A percentile compares a stretch with the other conserved stretches of the same genome.
Evolutionary conservation across 345 rosid genomes (phyloP).

Genomic region (Aquilaria malaccensis): DNA sequence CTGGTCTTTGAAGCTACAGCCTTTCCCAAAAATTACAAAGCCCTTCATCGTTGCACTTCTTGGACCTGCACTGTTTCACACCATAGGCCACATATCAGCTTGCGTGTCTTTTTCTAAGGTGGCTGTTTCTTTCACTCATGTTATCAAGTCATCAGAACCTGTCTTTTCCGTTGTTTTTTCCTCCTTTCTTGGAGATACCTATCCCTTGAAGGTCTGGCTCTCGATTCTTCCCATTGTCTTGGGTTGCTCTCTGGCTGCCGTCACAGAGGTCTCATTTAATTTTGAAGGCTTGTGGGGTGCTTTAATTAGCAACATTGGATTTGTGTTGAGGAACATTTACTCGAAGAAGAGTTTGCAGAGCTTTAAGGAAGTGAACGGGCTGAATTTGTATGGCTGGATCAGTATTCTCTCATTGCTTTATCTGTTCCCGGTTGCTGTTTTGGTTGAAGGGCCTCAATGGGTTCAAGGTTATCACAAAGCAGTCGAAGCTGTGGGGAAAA

Average conservation of each 20-base stretch:
- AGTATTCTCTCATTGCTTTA: conserved; percentile 66
- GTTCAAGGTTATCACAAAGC: conserved; percentile 75
- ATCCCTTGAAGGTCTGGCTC: conserved; percentile 82
- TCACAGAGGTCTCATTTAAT: conserved; percentile 92
- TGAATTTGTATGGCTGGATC: conserved; percentile 86
- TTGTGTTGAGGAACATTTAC: conserved; percentile 80
- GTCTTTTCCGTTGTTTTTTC: conserved; percentile 95
- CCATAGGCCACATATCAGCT: conserved; percentile 91
- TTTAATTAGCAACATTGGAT: conserved; percentile 91
- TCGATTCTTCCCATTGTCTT: conserved; percentile 88
- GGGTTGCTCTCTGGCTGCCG: conserved; percentile 93
- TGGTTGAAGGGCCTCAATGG: conserved; percentile 94
- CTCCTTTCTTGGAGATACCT: conserved; percentile 78
- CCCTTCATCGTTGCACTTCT: conserved; percentile 83
- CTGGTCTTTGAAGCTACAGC: conserved; percentile 80
- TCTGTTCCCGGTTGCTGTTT: conserved; percentile 74
- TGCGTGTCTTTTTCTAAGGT: conserved; percentile 98
- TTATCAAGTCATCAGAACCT: conserved; percentile 93
- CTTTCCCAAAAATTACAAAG: conserved; percentile 75
- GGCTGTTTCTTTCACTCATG: conserved; percentile 96
- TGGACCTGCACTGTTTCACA: conserved; percentile 94
- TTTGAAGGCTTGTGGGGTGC: conserved; percentile 82
- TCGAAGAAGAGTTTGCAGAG: conserved; percentile 73
- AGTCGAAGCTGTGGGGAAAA: conserved; percentile 52
- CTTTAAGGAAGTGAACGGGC: conserved; percentile 82